Evolutionary conservation across 805 yeast genomes (phyloP).

Genomic region (Millerago galiae): DNA sequence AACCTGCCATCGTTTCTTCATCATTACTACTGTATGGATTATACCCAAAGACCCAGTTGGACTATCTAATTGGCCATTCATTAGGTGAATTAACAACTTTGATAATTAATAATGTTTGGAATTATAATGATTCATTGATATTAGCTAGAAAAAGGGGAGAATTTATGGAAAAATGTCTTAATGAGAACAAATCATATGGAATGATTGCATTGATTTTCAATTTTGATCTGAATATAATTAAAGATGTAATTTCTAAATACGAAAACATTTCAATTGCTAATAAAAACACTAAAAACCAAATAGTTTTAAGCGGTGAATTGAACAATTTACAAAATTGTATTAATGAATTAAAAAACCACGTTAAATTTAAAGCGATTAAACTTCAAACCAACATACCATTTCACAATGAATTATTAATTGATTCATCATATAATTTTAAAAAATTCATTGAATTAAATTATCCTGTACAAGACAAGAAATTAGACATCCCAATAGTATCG

Average conservation of each 20-base stretch:
- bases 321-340: slow-evolving; percentile 12
- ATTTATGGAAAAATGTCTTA: slow-evolving; percentile 29
- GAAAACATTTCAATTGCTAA: slow-evolving; percentile 33
- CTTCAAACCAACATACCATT: slow-evolving; percentile 39
- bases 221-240: not conserved
- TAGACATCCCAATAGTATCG: slow-evolving; percentile 31
- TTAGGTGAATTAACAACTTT: slow-evolving; percentile 38
- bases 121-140: slow-evolving; percentile 9
- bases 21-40: slow-evolving; percentile 17
- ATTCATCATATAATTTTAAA: slow-evolving; percentile 24
- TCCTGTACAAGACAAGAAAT: slow-evolving; percentile 8
- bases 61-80: slow-evolving; percentile 35
- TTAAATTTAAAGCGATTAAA: slow-evolving; percentile 23
- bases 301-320: slow-evolving; percentile 35
- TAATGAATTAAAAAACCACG: slow-evolving; percentile 13
- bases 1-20: slow-evolving; percentile 21
- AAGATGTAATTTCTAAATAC: not conserved
- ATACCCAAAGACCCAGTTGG: slow-evolving; percentile 14
- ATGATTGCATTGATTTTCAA: slow-evolving; percentile 32
- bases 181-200: slow-evolving; percentile 22
- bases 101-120: slow-evolving; percentile 26
- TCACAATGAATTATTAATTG: slow-evolving; percentile 33
- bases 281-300: slow-evolving; percentile 32
- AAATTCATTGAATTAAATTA: slow-evolving; percentile 10
- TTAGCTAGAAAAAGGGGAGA: slow-evolving; percentile 30